Base-by-base conservation (phyloP, 768 basidiomycete genomes). In the Lentinula aciculospora region DNA sequence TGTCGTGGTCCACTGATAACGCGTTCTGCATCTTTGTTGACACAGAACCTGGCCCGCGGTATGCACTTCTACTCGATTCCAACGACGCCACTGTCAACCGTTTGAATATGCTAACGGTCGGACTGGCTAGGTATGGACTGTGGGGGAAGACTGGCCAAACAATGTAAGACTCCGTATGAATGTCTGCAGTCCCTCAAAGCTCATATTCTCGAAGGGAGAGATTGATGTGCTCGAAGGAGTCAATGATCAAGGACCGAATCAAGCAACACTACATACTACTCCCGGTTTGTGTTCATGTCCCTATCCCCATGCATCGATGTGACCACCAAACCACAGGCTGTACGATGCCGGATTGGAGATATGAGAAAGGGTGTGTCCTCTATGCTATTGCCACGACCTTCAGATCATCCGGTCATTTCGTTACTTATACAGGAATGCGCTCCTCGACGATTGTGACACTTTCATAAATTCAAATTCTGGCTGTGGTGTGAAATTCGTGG, bases 141-240 rank as follows among this genome's bases (percentile, higher is more conserved):
- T 47, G 27, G 46, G 46, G 15, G 46, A 31, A 8, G 46, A 47
- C 29, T 47, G 46, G 46, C 29, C 42, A 17, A 29, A 23, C 28
- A 49, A 49, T 34, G 27, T 44, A 44, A 44, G 42, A 21, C 9
- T 1, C 9, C 10, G 3, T 44, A 7, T 3, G 4, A 21, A 21
- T 44, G 37, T n/a, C n/a, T n/a, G n/a, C n/a, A n/a, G 13, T n/a
- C n/a, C 13, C 17, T 19, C 9, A 34, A 34, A 34, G 37, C 17
- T n/a, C 37, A 39, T 17, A 2, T 34, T 34, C 32, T 34, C 7
- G 57, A 61, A 73, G 68, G 74, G 74, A 10, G 74, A 76, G 55
- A 67, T 74, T 27, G 72, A 75, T 63, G 72, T 77, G 40, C 62
- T 75, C 65, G 79, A 75, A 68, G 78, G 81, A 40, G 79, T 83